Base-by-base conservation (phyloP, 495 filamentous ascomycete species). In the Podospora didyma region DNA sequence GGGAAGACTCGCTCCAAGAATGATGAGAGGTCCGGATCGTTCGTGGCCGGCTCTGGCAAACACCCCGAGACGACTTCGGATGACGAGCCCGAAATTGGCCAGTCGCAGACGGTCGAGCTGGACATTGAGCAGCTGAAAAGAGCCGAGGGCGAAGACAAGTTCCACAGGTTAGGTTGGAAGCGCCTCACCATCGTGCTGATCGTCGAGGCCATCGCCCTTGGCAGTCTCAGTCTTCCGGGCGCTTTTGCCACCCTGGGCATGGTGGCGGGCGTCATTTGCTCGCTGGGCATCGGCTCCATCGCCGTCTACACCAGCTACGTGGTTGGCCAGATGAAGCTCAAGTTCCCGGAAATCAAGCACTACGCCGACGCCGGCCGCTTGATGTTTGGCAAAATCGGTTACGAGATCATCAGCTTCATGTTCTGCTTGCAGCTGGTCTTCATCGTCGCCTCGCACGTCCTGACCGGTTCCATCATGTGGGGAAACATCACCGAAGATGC, bases 291-390 rank as follows among this genome's bases (percentile, higher is more conserved):
- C 22, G 89, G 89, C 17, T 64, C 87, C 20, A 59, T 89, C 11
- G 83, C 88, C 41, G 86, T 85, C 37, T 95, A 92, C 70, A 89
- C 87, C 17, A 87, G 87, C 60, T 89, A 85, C 57, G 80, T 92
- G 31, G 81, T 93, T 59, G 89, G 86, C 20, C 87, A 91, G 68
- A 85, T 94, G 67, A 92, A 91, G 67, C 60, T 84, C 48, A 79
- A 74, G 54, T 85, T 84, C 62, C 90, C 90, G 1, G 74, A 86
- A n/a, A 82, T 92, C 37, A 74, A 82, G 53, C 84, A 85, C 68
- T 85, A 92, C 68, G 84, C 85, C 20, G 88, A 94, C 63, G 88
- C 83, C 3, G 86, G 86, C 14, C 71, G 82, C 19, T 69, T 94
- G 47, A 77, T 91, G 31, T 75, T 84, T 63, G 88, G 87, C 7